Percentiles rank a stretch among this genome's conserved stretches.
These are phyloP conservation scores for Geotrichum phurueaensis DNA, from an alignment of 1,139 yeast genomes.

Conservation along the genomic window DNA sequence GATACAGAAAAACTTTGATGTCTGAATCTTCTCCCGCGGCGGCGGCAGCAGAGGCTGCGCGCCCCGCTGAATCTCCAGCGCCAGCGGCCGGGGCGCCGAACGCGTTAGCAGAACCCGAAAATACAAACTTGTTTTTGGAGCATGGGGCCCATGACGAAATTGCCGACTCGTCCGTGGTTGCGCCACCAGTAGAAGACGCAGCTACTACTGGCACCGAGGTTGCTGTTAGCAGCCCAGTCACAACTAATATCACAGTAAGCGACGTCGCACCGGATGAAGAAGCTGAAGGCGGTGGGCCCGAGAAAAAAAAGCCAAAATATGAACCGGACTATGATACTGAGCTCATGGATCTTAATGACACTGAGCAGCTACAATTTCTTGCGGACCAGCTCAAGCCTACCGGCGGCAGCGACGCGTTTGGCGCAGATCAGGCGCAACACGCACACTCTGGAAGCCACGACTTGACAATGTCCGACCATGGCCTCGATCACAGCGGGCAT, in stretches of 20 bases:
- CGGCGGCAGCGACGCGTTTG: slow-evolving; percentile 8
- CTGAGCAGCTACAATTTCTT: slow-evolving; percentile 28
- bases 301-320: background rate
- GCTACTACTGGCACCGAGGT: background rate
- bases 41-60: background rate
- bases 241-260: background rate
- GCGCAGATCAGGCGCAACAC: background rate
- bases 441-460: background rate
- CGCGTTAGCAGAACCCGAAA: background rate
- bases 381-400: slow-evolving; percentile 28
- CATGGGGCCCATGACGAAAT: background rate
- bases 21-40: background rate
- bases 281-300: background rate
- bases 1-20: background rate
- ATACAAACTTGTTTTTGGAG: background rate
- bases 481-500: background rate
- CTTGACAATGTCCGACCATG: background rate
- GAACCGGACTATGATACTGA: slow-evolving; percentile 11
- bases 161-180: background rate
- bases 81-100: background rate
- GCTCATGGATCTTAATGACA: slow-evolving; percentile 26
- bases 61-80: background rate
- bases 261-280: background rate
- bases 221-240: background rate
- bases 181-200: background rate